A percentile compares a stretch with the other conserved stretches of the same genome.
Evolutionary conservation across 1,284 basidiomycete genomes (phyloP).

Genomic region (Meripilus lineatus): DNA sequence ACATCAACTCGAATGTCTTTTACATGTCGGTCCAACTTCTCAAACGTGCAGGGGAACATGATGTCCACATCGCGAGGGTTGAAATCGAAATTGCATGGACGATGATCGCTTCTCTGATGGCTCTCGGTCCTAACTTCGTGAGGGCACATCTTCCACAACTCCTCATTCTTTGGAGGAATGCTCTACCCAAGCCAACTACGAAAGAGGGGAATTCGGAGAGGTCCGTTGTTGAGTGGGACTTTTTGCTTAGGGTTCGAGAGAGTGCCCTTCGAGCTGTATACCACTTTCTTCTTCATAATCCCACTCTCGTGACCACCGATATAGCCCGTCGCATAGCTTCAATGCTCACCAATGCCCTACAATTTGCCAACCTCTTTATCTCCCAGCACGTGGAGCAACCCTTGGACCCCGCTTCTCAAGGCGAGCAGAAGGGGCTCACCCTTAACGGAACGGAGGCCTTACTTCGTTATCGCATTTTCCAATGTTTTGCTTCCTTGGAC

Average conservation of each 20-base stretch:
- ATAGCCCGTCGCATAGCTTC: conserved; percentile 86
- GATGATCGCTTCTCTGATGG: conserved; percentile 85
- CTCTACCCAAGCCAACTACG: conserved; percentile 88
- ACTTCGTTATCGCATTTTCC: conserved; percentile 81
- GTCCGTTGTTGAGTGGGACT: conserved; percentile 82
- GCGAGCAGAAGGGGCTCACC: conserved; percentile 45
- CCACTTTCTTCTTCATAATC: conserved; percentile 84
- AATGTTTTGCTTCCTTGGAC: conserved; percentile 85
- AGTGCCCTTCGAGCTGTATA: conserved; percentile 86
- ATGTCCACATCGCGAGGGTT: conserved; percentile 74
- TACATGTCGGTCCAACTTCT: conserved; percentile 89
- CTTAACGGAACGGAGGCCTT: conserved; percentile 81
- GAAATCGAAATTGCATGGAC: conserved; percentile 97
- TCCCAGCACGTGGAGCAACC: conserved; percentile 46
- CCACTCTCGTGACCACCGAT: conserved; percentile 82
- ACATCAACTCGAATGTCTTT: conserved; percentile 86
- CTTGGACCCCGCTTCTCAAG: conserved; percentile 32
- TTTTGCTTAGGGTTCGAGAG: conserved; percentile 89
- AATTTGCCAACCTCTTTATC: conserved; percentile 76
- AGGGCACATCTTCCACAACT: conserved; percentile 89
- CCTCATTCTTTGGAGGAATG: conserved; percentile 94
- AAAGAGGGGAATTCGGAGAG: conserved; percentile 77
- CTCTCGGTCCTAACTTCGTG: conserved; percentile 91
- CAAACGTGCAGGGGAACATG: conserved; percentile 89
- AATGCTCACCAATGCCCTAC: conserved; percentile 85